phyloP scores from a whole-genome alignment of 2,329 filamentous ascomycete genomes.

The Hirsutella thompsonii region DNA sequence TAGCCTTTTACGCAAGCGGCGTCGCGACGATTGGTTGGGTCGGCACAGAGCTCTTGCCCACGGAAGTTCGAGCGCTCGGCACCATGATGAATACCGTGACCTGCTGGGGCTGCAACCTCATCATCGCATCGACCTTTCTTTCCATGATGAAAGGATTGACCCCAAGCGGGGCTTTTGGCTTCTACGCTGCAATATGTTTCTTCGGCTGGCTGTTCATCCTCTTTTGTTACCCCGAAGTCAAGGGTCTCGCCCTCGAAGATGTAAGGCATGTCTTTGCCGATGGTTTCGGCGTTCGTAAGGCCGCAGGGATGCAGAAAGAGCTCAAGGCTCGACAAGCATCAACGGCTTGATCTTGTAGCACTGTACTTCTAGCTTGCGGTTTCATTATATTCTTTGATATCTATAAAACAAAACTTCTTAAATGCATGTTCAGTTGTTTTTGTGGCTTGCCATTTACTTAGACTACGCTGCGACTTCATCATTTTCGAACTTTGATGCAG shows the following conservation, averaged over 20 bases:
- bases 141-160: conserved; percentile 35
- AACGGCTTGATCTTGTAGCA: too few species aligned
- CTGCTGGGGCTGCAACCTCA: conserved; percentile 33
- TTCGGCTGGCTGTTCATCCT: too few species aligned
- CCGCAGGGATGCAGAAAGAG: conserved; percentile 23
- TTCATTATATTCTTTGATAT: too few species aligned
- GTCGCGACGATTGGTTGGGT: conserved; percentile 35
- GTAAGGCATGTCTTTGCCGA: conserved; percentile 36
- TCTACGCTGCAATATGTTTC: conserved; percentile 36
- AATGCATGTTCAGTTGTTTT: too few species aligned
- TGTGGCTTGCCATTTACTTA: too few species aligned
- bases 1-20: too few species aligned
- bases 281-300: conserved; percentile 30
- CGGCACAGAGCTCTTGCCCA: conserved; percentile 30
- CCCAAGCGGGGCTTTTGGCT: conserved; percentile 35
- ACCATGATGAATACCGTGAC: conserved; percentile 35
- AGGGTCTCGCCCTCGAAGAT: conserved; percentile 40
- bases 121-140: conserved; percentile 36
- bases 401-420: too few species aligned
- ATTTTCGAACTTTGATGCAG: too few species aligned
- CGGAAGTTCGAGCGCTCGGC: conserved; percentile 32
- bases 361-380: too few species aligned
- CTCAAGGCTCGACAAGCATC: conserved; percentile 3
- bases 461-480: too few species aligned
- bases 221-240: conserved; percentile 41